Base-by-base conservation (phyloP, 2,329 filamentous ascomycete genomes). In the Claviceps cyperi region DNA sequence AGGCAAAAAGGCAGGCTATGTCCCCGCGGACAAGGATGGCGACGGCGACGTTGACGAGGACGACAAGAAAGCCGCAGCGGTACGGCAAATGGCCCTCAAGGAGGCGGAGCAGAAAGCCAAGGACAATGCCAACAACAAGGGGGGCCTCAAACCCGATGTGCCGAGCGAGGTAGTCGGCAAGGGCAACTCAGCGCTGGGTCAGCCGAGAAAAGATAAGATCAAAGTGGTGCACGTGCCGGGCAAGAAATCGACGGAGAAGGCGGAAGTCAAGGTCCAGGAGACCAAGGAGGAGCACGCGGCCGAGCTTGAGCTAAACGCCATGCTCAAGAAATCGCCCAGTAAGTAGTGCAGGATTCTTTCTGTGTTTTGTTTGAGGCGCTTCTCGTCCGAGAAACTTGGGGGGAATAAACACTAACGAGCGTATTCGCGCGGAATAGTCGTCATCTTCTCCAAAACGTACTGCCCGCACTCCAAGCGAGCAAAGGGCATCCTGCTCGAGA, bases 391-490 rank as follows among this genome's bases (percentile, higher is more conserved):
- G 28, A 32, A 32, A 11, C 28, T 32, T n/a, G n/a, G 9, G 28
- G 9, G 28, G 9, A 11, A 2, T 1, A 11, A 32, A 11, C 11
- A 32, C 28, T 32, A 32, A 32, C 28, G 28, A 32, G 9, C 9
- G 28, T 32, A 11, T 32, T 32, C 9, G 28, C 28, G 28, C 28
- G 32, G 39, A 48, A n/a, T 56, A 92, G 88, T 97, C 53, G 86
- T 96, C 64, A 87, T 98, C 59, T 97, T 97, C 71, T 95, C 89
- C 55, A 97, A 98, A 68, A 80, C 85, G 1, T 95, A 91, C 69
- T 98, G 92, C 66, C 88, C 85, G 1, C 83, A 78, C 69, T 96
- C 89, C 48, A 84, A 81, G 62, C 81, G 80, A 58, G 92, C 92
- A 44, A 98, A 98, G 69, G 73, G 75, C 43, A 77, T 97, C 50